Base-by-base conservation (phyloP, 139 green algal genomes). In the Deuterostichococcus epilithicus region DNA sequence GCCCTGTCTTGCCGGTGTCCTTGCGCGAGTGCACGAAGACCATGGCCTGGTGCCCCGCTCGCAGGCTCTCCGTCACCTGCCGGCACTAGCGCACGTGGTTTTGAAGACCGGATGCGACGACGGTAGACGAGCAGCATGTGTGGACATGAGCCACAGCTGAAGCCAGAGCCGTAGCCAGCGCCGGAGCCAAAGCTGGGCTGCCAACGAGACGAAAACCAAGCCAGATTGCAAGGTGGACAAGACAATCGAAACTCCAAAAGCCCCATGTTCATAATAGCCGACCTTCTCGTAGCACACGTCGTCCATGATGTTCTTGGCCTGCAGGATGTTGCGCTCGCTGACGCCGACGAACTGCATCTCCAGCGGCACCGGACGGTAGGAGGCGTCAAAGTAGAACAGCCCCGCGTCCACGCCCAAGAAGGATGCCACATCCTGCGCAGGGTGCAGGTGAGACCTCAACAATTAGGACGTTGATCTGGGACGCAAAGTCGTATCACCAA, bases 21-120 rank as follows among this genome's bases (percentile, higher is more conserved):
- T 99, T 99, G 47, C 96, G 89, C 45, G 85, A 94, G 86, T 99
- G 96, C 63, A 99, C 96, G 83, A 99, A 99, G 76, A 99, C 93
- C 96, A 99, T 99, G 30, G 91, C 95, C 81, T 99, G 96, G 81
- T 98, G 85, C 39, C 94, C 96, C 10, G 79, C 79, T 81, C 87
- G 90, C 32, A 99, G 76, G 45, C 85, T 86, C 60, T 94, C 90
- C 1, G 89, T 68, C 34, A 95, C 85, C 91, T 97, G 80, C 67
- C 52, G 5, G 33, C 35, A 45, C 10, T 72, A 4, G 42, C 42
- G n/a, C n/a, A n/a, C n/a, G n/a, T n/a, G n/a, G n/a, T n/a, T n/a
- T n/a, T n/a, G n/a, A n/a, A n/a, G n/a, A n/a, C n/a, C n/a, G n/a
- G n/a, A n/a, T n/a, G n/a, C n/a, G n/a, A n/a, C n/a, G n/a, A n/a